Base-by-base conservation (phyloP, 306 rosid genomes). In the Crotalaria pallida region DNA sequence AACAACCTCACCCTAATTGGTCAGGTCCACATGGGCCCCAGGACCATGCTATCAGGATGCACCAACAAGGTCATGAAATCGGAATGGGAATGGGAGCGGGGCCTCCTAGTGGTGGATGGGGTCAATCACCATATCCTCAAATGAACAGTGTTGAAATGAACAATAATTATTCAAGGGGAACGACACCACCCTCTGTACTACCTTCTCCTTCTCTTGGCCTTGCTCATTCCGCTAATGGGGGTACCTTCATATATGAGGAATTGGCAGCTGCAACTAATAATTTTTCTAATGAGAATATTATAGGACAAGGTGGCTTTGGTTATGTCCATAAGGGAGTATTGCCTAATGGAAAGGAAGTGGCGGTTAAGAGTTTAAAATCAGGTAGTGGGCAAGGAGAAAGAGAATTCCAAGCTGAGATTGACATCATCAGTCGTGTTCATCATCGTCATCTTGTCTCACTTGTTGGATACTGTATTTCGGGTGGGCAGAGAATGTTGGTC, bases 291-390 rank as follows among this genome's bases (percentile, higher is more conserved):
- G 88, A 58, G 15, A 81, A 88, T 38, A 59, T 92, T 72, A 62
- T 89, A 34, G 98, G 98, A 22, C 95, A 92, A 55, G 98, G 98
- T 3, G 95, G 96, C 27, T 89, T 92, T 47, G 98, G 96, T 36
- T 92, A 67, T 51, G 98, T 92, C 58, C 95, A 92, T 73, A 92
- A 89, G 75, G 98, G 98, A 0, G 66, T 84, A 5, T 58, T 92
- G 40, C 86, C 96, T 3, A 86, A 55, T 43, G 98, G 98, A 16
- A 89, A 83, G 66, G 85, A 78, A 33, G 82, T 92, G 13, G 98
- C 98, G 1, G 96, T 92, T 18, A 92, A 89, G 81, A 87, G 92
- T 62, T 77, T 89, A 2, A 92, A 89, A 71, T 5, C 79, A 0
- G 89, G 85, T 2, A 89, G 96, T 0, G 92, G 96, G 0, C 92